Percentiles rank a stretch among this genome's conserved stretches.
Evolutionary conservation across 73 alveolate species (phyloP).

Genomic region (Blepharisma japonicum): DNA sequence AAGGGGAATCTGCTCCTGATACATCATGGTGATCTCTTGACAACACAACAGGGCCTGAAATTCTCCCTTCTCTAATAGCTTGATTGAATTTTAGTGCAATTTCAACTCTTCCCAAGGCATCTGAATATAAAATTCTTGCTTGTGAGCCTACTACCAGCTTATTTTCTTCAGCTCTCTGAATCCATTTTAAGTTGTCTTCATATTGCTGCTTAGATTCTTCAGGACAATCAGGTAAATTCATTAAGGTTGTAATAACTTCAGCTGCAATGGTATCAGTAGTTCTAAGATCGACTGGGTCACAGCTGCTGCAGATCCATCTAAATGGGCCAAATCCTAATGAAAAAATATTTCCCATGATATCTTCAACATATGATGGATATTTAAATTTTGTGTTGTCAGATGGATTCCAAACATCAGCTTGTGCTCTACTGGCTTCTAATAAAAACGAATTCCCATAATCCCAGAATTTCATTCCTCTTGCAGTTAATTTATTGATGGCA

Average conservation of each 20-base stretch:
- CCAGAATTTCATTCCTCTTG: constrained; percentile 58
- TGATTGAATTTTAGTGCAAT: constrained; percentile 53
- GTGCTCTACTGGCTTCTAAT: constrained; percentile 56
- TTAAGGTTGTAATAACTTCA: constrained; percentile 36
- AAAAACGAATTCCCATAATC: constrained; percentile 65
- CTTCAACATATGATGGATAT: constrained; percentile 54
- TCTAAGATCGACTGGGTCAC: constrained; percentile 36
- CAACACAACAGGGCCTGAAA: constrained; percentile 48
- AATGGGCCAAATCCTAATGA: constrained; percentile 66
- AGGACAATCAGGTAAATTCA: constrained; percentile 32
- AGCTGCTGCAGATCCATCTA: constrained; percentile 63
- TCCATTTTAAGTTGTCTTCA: constrained; percentile 49
- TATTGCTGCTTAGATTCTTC: constrained; percentile 37
- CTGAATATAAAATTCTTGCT: constrained; percentile 64
- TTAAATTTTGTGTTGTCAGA: constrained; percentile 31
- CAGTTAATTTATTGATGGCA: constrained; percentile 52
- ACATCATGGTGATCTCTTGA: constrained; percentile 73
- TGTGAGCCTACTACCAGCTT: constrained; percentile 58
- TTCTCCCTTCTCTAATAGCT: constrained; percentile 50
- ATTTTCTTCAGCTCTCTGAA: constrained; percentile 52
- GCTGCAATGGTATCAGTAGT: constrained; percentile 54
- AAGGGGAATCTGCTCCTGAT: constrained; percentile 63
- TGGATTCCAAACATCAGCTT: constrained; percentile 43
- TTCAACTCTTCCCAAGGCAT: constrained; percentile 56
- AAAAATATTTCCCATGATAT: constrained; percentile 54